Conservation (phyloP, 148 eudicot species). For the Vaccinium macrocarpon region DNA sequence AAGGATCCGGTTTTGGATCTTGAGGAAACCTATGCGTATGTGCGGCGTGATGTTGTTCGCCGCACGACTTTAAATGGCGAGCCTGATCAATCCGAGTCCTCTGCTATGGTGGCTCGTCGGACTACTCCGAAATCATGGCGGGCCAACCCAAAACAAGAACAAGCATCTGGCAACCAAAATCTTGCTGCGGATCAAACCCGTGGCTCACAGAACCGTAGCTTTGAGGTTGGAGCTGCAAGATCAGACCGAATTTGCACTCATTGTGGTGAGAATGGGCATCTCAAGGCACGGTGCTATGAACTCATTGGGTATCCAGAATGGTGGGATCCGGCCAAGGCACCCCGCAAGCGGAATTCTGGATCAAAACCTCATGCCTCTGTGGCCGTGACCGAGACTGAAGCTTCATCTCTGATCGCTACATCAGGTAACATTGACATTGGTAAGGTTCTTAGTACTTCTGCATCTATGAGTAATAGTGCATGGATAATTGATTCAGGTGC, state of each 20-base stretch:
- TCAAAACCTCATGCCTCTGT: no score
- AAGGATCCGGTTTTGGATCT: background rate
- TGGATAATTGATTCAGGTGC: background rate
- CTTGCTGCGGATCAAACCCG: background rate
- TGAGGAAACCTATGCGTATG: constrained; percentile 3
- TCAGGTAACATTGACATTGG: no score
- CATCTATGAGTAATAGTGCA: no score
- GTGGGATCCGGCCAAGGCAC: no score
- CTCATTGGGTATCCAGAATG: no score
- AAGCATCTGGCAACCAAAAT: background rate
- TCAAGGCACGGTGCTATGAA: background rate
- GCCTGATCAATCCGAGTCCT: background rate
- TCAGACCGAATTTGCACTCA: background rate
- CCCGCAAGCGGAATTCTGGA: no score
- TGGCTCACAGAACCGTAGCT: background rate
- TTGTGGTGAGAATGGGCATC: background rate
- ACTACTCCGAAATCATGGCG: background rate
- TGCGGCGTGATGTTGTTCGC: background rate
- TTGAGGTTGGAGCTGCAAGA: background rate
- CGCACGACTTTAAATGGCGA: background rate
- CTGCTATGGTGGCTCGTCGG: background rate
- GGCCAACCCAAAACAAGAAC: background rate
- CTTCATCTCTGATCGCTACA: no score
- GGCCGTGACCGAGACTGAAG: no score
- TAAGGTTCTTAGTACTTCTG: no score